Percentiles rank a stretch among this genome's conserved stretches.
Evolutionary conservation across 78 protist species (phyloP).

Genomic region (Dictyostelium brefeldianum): DNA sequence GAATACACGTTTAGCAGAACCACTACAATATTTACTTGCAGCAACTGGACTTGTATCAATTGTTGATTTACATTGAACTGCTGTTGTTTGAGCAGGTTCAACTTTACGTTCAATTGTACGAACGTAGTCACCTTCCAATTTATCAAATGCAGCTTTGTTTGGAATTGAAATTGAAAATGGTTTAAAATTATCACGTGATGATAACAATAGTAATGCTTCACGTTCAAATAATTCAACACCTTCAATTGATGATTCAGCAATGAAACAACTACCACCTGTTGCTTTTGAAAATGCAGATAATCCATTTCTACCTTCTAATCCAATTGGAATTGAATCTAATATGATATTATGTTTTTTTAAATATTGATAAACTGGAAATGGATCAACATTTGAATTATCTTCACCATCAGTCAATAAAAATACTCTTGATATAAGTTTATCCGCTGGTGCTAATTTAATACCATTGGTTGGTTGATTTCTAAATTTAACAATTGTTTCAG

Average conservation of each 20-base stretch:
- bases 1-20: neutral
- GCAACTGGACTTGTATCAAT: neutral
- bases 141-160: neutral
- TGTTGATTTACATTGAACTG: neutral
- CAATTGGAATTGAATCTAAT: conserved; percentile 69
- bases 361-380: conserved; percentile 23
- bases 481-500: conserved; percentile 29
- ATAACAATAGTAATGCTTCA: conserved; percentile 29
- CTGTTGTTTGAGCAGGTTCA: neutral
- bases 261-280: conserved; percentile 72
- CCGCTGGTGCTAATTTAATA: neutral
- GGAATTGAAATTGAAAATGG: conserved; percentile 24
- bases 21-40: neutral
- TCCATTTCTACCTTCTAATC: neutral
- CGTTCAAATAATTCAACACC: conserved; percentile 64
- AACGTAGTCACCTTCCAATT: neutral
- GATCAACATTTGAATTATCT: conserved; percentile 33
- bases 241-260: conserved; percentile 7
- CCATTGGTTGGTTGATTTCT: neutral
- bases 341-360: conserved; percentile 20
- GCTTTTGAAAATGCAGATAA: conserved; percentile 29
- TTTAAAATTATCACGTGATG: conserved; percentile 10
- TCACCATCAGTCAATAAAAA: conserved; percentile 67
- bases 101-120: conserved; percentile 35
- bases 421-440: neutral